Conservation (phyloP, 2,329 filamentous ascomycete genomes). For the Fusarium tupiense region DNA sequence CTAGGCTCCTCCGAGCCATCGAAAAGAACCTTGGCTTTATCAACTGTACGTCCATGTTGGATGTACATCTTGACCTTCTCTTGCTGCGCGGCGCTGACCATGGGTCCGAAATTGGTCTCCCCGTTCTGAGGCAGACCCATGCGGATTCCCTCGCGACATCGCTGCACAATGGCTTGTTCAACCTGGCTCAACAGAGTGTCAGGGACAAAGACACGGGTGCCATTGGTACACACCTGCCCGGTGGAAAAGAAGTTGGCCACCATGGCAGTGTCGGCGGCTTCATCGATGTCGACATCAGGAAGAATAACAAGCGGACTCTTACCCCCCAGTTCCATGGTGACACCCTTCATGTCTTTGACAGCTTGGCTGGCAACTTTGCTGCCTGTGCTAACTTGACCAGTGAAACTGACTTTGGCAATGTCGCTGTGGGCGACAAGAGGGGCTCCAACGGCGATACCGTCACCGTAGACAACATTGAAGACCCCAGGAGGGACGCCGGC, state of each 20-base stretch:
- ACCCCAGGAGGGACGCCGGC: conserved; percentile 84
- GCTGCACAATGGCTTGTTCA: conserved; percentile 69
- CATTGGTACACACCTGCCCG: conserved; percentile 93
- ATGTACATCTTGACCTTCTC: conserved; percentile 85
- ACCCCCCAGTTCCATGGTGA: conserved; percentile 91
- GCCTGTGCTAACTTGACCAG: conserved; percentile 85
- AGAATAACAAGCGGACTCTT: conserved; percentile 85
- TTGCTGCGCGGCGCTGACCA: conserved; percentile 78
- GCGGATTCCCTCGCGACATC: conserved; percentile 72
- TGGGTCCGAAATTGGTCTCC: conserved; percentile 82
- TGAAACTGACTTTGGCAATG: conserved; percentile 90
- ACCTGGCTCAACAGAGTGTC: conserved; percentile 71
- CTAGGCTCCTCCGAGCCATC: conserved; percentile 72
- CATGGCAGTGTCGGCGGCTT: conserved; percentile 89
- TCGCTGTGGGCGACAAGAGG: conserved; percentile 76
- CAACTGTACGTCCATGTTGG: conserved; percentile 74
- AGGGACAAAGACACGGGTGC: conserved; percentile 87
- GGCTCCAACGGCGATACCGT: conserved; percentile 75
- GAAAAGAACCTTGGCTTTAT: conserved; percentile 77
- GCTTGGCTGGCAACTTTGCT: conserved; percentile 82
- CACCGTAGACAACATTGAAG: conserved; percentile 88
- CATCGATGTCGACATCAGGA: conserved; percentile 79
- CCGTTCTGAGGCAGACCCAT: conserved; percentile 77
- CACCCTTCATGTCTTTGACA: conserved; percentile 84
- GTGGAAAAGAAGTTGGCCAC: conserved; percentile 94